phyloP scores from a whole-genome alignment of 108 stramenopile species.

The Aurantiochytrium sp. region DNA sequence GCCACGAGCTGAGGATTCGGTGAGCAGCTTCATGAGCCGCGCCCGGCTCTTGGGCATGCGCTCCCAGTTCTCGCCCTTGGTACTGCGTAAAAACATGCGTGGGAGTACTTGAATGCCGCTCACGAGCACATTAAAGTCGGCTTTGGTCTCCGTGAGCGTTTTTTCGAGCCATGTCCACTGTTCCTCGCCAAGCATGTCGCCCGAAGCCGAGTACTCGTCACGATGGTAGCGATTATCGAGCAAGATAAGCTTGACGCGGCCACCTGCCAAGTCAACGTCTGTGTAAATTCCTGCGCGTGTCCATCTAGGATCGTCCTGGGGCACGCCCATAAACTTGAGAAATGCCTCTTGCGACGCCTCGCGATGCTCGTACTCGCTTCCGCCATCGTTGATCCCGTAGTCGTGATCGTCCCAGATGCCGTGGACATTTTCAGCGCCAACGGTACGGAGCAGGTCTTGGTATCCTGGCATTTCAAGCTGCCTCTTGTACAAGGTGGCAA shows the following conservation, averaged over 20 bases:
- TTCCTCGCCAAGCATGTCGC: conserved; percentile 66
- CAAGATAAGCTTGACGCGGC: not conserved
- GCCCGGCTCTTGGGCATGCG: conserved; percentile 56
- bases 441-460: conserved; percentile 39
- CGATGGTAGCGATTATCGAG: conserved; percentile 12
- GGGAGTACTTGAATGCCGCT: conserved; percentile 63
- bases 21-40: conserved; percentile 57
- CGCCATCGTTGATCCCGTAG: conserved; percentile 68
- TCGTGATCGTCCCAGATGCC: conserved; percentile 79
- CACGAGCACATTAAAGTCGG: conserved; percentile 65
- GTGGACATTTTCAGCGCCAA: conserved; percentile 40
- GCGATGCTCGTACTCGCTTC: conserved; percentile 44
- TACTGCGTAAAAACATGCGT: conserved; percentile 47
- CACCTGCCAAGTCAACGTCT: not conserved
- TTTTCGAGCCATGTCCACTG: conserved; percentile 76
- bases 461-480: conserved; percentile 54
- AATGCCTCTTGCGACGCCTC: conserved; percentile 48
- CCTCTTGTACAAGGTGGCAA: conserved; percentile 43
- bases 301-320: not conserved
- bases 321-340: conserved; percentile 54
- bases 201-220: conserved; percentile 14
- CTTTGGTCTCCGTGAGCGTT: conserved; percentile 54
- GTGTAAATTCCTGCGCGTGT: not conserved
- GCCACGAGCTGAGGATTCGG: conserved; percentile 51
- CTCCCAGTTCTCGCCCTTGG: conserved; percentile 63